A percentile compares a stretch with the other conserved stretches of the same genome.
These are phyloP conservation scores for Acanthamoeba castellanii DNA, from an alignment of 208 protist species.

Conservation along the genomic window DNA sequence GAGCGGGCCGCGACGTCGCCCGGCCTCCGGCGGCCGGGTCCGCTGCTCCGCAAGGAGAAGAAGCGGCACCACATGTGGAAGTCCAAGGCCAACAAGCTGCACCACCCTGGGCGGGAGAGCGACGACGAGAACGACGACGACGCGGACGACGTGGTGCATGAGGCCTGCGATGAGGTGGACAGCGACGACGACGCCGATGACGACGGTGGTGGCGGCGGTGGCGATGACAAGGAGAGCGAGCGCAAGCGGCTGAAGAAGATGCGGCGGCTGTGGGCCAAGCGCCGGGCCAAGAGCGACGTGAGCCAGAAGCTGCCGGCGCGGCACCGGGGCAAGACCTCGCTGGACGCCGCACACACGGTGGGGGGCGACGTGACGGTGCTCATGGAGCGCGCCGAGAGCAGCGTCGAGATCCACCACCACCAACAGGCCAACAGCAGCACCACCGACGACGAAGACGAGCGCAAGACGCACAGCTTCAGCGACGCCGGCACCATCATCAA, in stretches of 20 bases:
- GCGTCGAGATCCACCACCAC: neutral
- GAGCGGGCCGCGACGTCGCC: too few species aligned
- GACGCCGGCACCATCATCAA: constrained; percentile 35
- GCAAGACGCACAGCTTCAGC: neutral
- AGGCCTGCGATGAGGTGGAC: neutral
- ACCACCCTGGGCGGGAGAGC: neutral
- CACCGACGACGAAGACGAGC: constrained; percentile 16
- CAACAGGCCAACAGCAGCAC: neutral
- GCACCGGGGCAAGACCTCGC: neutral
- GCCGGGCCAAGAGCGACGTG: constrained; percentile 20
- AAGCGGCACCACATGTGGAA: neutral
- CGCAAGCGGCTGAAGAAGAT: neutral
- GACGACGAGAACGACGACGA: neutral
- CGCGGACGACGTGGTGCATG: neutral
- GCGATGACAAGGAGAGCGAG: neutral
- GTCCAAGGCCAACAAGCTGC: neutral
- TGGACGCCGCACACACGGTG: neutral
- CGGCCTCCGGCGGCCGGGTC: too few species aligned
- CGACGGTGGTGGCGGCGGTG: neutral
- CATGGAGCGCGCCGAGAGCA: neutral
- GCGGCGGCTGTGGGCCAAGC: constrained; percentile 3
- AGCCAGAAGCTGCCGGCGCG: neutral
- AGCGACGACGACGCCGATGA: neutral
- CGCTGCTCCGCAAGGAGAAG: neutral
- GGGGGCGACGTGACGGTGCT: neutral